Evolutionary conservation across 2,329 filamentous ascomycete genomes (phyloP), one percentile per base, ranked within the genome.

Genomic region (Didymella exigua): DNA sequence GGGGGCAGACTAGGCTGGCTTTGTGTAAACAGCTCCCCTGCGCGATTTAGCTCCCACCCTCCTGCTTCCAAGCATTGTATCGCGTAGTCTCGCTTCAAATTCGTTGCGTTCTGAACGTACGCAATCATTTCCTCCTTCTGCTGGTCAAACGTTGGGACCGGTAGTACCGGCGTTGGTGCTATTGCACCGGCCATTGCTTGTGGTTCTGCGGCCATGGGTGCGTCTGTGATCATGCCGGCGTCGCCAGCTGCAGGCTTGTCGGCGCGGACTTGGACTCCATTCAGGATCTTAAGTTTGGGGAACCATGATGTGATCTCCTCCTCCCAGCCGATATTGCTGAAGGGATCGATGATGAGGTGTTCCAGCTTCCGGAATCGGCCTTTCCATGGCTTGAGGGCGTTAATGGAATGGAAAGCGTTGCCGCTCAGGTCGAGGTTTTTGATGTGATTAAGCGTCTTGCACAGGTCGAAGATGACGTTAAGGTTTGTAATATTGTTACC

Each of bases 361-460:
- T 96, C 87, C 10, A 98, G 82, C 52, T 86, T 80, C 47, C 82
- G 86, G 68, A 98, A 93, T 50, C 89, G 91, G 69, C 86, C 85
- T 56, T 88, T 88, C 92, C 92, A 97, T 27, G 81, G 83, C 47
- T 86, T 83, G 41, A 99, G 75, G 9, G 84, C 83, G 52, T 86
- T 84, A 45, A 91, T 75, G 46, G 84, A 85, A 54, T 82, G 80
- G 65, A 99, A 85, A 34, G 87, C 84, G 76, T 98, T 98, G 70
- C 88, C 85, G 49, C 91, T 95, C 23, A 98, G 83, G 63, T 97
- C 93, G 11, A 99, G 85, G 62, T 96, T 93, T 71, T 91, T 88
- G 56, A 98, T 80, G 58, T 93, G 89, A 0, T 93, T 91, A 49
- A 98, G 90, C 0, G 90, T 91, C 47, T 86, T 84, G 9, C 91